Base-by-base conservation (phyloP, 1,284 basidiomycete species). In the Paramarasmius palmivorus region DNA sequence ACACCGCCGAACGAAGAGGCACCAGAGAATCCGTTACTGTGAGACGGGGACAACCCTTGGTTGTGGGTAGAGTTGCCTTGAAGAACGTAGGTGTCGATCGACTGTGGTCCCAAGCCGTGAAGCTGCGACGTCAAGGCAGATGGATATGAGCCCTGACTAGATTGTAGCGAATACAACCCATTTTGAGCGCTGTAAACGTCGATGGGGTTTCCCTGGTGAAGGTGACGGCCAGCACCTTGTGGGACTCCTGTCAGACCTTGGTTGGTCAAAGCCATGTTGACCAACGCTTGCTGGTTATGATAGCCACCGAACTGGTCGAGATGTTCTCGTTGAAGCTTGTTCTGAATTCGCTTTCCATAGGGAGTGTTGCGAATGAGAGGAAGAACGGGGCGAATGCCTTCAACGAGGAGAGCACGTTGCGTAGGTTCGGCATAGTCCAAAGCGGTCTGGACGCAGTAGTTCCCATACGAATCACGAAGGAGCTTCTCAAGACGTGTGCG, bases 301-400 rank as follows among this genome's bases (percentile, higher is more conserved):
- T 79, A 82, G 40, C 78, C 77, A 47, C 73, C 80, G 59, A 78
- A 88, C 59, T 79, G 83, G 61, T 92, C 90, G 73, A 86, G 79
- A 67, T 93, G 91, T 74, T 95, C 92, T 53, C 93, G 90, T 71
- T 96, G 93, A 53, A 98, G 78, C 75, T 97, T 97, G 77, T 93
- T 95, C 73, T 97, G 95, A 64, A 98, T 98, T 50, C 95, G 89
- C 78, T 98, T 98, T 64, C 95, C 95, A 65, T 98, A 98, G 3
- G 95, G 95, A 4, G 95, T 98, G 74, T 97, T 98, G 64, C 95
- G 90, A 67, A 98, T 97, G 59, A 97, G 81, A 2, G 93, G 95
- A 26, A 98, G 81, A 57, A 97, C 94, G n/a, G 95, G 95, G 51
- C 95, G 90, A 67, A 98, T 98, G 63, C 92, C 93, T 67, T 97